Evolutionary conservation across 208 protist genomes (phyloP).

Genomic region (Kentomonas sorsogonicus): DNA sequence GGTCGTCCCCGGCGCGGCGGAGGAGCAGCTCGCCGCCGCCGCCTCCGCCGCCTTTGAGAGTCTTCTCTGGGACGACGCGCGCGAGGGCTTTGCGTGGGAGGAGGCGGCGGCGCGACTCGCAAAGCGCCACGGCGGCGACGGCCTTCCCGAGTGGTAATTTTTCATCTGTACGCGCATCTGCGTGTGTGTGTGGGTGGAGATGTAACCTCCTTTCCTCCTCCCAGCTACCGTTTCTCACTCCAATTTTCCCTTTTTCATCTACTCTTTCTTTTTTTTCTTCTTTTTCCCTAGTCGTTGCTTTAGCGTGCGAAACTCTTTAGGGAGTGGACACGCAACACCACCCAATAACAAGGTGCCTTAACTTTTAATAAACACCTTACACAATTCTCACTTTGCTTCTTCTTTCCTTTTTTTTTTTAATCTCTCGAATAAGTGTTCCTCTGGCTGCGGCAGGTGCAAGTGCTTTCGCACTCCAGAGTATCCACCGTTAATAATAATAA

Average conservation of each 20-base stretch:
- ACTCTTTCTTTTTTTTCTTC: background rate
- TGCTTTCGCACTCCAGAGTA: too few species aligned
- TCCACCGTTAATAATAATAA: too few species aligned
- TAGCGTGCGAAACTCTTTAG: too few species aligned
- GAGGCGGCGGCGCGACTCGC: constrained; percentile 23
- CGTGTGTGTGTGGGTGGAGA: background rate
- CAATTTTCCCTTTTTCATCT: constrained; percentile 5
- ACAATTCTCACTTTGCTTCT: too few species aligned
- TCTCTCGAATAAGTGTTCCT: too few species aligned
- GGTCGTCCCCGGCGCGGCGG: constrained; percentile 13
- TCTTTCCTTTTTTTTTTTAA: too few species aligned
- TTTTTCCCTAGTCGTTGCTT: background rate
- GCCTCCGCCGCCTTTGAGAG: too few species aligned
- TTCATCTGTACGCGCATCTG: background rate
- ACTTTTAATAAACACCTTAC: too few species aligned
- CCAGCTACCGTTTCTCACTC: background rate
- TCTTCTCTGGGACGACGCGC: constrained; percentile 23
- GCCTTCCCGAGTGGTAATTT: background rate
- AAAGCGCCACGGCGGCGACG: constrained; percentile 9
- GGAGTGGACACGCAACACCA: too few species aligned
- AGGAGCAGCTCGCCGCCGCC: constrained; percentile 5
- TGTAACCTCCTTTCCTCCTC: too few species aligned
- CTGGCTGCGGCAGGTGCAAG: too few species aligned
- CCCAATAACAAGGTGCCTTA: too few species aligned
- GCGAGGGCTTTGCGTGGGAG: constrained; percentile 21